Conservation (phyloP, 768 basidiomycete species). For the Candolleomyces aberdarensis region DNA sequence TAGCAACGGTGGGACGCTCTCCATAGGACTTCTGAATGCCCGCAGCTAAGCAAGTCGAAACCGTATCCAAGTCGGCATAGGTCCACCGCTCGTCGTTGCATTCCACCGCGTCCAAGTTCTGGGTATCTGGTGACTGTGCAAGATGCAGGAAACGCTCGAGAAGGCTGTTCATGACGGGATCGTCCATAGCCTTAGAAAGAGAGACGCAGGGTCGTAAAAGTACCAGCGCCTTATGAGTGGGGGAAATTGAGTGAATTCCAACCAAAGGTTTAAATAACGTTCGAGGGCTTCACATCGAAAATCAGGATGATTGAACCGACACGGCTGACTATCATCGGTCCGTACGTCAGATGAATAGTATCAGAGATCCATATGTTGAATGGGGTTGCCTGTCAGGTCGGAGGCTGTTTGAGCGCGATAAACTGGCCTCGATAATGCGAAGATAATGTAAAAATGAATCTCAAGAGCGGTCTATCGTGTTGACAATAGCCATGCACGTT, state of each 20-base stretch:
- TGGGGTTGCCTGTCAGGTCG: neutral
- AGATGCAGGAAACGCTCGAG: slow-evolving; percentile 18
- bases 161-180: slow-evolving; percentile 15
- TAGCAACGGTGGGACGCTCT: slow-evolving; percentile 25
- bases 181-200: slow-evolving; percentile 12
- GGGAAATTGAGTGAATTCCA: neutral
- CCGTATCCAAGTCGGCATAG: slow-evolving; percentile 28
- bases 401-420: neutral
- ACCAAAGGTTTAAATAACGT: neutral
- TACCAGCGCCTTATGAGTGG: neutral
- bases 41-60: slow-evolving; percentile 29
- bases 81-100: slow-evolving; percentile 30
- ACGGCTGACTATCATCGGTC: neutral
- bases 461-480: neutral
- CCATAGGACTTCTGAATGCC: slow-evolving; percentile 23
- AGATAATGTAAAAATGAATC: neutral
- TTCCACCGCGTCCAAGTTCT: slow-evolving; percentile 22
- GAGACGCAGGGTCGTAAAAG: neutral
- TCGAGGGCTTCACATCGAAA: neutral
- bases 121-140: slow-evolving; percentile 15
- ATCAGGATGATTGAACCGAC: neutral
- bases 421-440: neutral
- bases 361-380: slow-evolving; percentile 1
- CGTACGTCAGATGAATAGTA: neutral
- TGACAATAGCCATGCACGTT: neutral